Conservation (phyloP, 1,139 yeast genomes). For the Ogataea hybrid region DNA sequence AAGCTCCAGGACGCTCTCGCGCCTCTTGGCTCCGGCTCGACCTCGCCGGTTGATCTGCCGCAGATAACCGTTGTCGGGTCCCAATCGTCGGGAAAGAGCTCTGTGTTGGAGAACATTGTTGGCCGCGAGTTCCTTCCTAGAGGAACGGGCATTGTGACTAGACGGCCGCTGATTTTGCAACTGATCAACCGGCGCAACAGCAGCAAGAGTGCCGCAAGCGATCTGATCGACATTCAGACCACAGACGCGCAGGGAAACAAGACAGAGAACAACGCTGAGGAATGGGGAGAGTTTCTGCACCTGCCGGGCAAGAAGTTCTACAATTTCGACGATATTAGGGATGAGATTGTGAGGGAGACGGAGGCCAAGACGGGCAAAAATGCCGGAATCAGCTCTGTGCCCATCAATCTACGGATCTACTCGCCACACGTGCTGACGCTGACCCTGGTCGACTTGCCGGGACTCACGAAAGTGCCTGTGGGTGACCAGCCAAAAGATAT, state of each 20-base stretch:
- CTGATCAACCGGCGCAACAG: slow-evolving; percentile 62
- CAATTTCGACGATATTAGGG: slow-evolving; percentile 88
- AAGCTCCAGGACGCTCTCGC: slow-evolving; percentile 93
- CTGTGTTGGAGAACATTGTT: slow-evolving; percentile 90
- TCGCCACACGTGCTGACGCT: slow-evolving; percentile 95
- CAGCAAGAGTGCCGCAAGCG: slow-evolving; percentile 27
- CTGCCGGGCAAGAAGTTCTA: slow-evolving; percentile 84
- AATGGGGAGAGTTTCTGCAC: slow-evolving; percentile 98
- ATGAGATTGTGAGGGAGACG: slow-evolving; percentile 90
- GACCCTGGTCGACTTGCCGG: slow-evolving; percentile 96
- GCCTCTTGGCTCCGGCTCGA: slow-evolving; percentile 84
- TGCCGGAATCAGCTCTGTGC: slow-evolving; percentile 88
- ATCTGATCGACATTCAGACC: slow-evolving; percentile 38
- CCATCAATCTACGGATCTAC: slow-evolving; percentile 89
- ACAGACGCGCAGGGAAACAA: slow-evolving; percentile 44
- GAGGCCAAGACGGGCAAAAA: slow-evolving; percentile 92
- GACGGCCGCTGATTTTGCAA: slow-evolving; percentile 77
- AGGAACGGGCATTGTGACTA: slow-evolving; percentile 94
- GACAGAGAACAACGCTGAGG: slow-evolving; percentile 79
- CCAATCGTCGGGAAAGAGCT: slow-evolving; percentile 91
- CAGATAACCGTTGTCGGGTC: slow-evolving; percentile 97
- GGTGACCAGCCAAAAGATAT: slow-evolving; percentile 99
- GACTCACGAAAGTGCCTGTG: slow-evolving; percentile 98
- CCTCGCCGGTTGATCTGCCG: slow-evolving; percentile 87
- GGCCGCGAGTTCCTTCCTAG: slow-evolving; percentile 94